phyloP scores from a whole-genome alignment of 345 rosid genomes.

The Brassica cretica region DNA sequence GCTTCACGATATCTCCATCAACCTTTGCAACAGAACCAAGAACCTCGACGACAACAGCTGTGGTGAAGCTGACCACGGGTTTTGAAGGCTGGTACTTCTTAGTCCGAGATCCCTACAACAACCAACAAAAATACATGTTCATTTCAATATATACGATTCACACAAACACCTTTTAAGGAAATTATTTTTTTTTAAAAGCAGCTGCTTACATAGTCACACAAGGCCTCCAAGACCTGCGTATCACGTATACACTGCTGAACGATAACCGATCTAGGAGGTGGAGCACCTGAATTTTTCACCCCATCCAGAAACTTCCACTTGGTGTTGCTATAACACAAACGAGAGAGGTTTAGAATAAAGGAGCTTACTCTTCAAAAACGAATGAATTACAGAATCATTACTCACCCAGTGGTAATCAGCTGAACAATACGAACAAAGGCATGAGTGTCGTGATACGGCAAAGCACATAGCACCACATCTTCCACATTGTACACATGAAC shows the following conservation, averaged over 20 bases:
- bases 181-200: neutral
- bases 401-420: conserved; percentile 73
- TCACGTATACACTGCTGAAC: conserved; percentile 92
- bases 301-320: conserved; percentile 92
- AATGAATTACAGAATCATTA: neutral
- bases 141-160: neutral
- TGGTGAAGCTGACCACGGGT: conserved; percentile 66
- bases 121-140: conserved; percentile 19
- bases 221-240: conserved; percentile 72
- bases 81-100: conserved; percentile 72
- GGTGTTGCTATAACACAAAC: conserved; percentile 54
- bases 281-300: conserved; percentile 83
- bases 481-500: conserved; percentile 71
- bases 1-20: conserved; percentile 67
- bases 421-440: conserved; percentile 80
- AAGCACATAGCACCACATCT: conserved; percentile 72
- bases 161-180: neutral
- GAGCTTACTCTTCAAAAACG: neutral
- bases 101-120: conserved; percentile 63
- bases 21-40: conserved; percentile 62
- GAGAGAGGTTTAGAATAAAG: conserved; percentile 14
- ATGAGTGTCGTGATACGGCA: conserved; percentile 91
- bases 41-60: conserved; percentile 77
- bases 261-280: conserved; percentile 74
- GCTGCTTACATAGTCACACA: conserved; percentile 80